Percentiles rank a stretch among this genome's conserved stretches.
These are phyloP conservation scores for Aspergillus cejpii DNA, from an alignment of 2,329 filamentous ascomycete genomes.

Conservation along the genomic window DNA sequence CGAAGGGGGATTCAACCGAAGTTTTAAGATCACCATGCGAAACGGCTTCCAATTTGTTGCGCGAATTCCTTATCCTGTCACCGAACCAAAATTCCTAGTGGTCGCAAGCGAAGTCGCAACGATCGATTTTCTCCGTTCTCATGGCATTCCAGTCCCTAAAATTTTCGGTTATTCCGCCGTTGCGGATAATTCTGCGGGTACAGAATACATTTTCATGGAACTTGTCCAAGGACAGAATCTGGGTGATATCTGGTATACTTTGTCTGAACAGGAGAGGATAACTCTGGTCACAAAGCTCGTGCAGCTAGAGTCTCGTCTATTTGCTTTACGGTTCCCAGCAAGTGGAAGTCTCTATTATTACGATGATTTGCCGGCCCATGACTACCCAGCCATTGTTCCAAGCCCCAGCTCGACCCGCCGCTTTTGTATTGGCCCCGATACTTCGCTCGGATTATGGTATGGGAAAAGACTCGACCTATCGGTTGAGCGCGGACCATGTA, in stretches of 20 bases:
- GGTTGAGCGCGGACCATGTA: conserved; percentile 6
- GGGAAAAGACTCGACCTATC: neutral
- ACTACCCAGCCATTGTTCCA: neutral
- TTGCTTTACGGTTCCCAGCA: conserved; percentile 14
- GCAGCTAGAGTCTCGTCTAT: conserved; percentile 15
- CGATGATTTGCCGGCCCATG: conserved; percentile 4
- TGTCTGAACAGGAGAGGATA: conserved; percentile 9
- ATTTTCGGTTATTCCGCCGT: conserved; percentile 32
- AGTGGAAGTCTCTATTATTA: conserved; percentile 18
- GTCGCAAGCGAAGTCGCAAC: conserved; percentile 38
- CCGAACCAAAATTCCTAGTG: conserved; percentile 23
- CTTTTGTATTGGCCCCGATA: conserved; percentile 6
- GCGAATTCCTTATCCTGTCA: conserved; percentile 21
- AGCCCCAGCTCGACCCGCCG: neutral
- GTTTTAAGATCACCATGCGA: conserved; percentile 19
- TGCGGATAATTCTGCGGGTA: conserved; percentile 32
- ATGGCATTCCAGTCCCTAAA: conserved; percentile 30
- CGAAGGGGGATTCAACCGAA: conserved; percentile 27
- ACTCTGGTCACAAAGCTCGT: conserved; percentile 16
- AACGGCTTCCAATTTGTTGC: conserved; percentile 20
- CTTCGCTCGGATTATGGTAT: conserved; percentile 1
- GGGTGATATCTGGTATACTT: conserved; percentile 29
- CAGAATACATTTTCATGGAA: conserved; percentile 40
- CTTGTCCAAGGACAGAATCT: conserved; percentile 25
- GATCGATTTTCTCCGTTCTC: conserved; percentile 28